These are phyloP conservation scores for Rhizoclosmatium sp. DNA, from an alignment of 192 early-diverging fungal species.

Conservation along the genomic window DNA sequence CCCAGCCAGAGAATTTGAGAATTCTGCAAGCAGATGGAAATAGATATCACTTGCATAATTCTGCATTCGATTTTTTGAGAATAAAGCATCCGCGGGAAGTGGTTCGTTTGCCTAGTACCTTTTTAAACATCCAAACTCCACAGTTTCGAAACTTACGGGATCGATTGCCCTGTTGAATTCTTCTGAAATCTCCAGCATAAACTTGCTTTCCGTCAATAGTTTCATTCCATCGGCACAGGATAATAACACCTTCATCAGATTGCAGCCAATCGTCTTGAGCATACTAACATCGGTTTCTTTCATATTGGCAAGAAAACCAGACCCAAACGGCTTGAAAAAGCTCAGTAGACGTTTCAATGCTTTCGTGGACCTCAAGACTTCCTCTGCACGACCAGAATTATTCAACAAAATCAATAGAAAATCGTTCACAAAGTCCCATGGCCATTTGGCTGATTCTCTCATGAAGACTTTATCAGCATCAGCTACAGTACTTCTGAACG, in stretches of 20 bases:
- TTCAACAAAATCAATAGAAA: slow-evolving; percentile 80
- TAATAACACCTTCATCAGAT: slow-evolving; percentile 72
- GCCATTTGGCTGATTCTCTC: slow-evolving; percentile 82
- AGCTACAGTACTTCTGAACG: slow-evolving; percentile 70
- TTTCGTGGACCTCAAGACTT: slow-evolving; percentile 73
- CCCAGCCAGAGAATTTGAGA: slow-evolving; percentile 72
- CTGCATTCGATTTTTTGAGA: slow-evolving; percentile 79
- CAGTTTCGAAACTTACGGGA: slow-evolving; percentile 57
- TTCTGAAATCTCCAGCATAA: slow-evolving; percentile 75
- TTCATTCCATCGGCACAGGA: slow-evolving; percentile 69
- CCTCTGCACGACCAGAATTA: slow-evolving; percentile 77
- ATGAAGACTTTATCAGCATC: slow-evolving; percentile 74
- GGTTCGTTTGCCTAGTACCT: slow-evolving; percentile 20
- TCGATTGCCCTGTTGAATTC: slow-evolving; percentile 68
- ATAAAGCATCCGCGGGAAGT: slow-evolving; percentile 51
- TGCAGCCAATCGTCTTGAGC: slow-evolving; percentile 63
- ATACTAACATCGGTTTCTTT: slow-evolving; percentile 39
- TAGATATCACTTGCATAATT: slow-evolving; percentile 77
- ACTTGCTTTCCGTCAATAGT: slow-evolving; percentile 73
- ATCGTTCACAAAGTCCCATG: slow-evolving; percentile 78
- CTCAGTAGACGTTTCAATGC: slow-evolving; percentile 75
- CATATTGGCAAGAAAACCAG: slow-evolving; percentile 57
- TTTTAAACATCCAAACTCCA: neutral
- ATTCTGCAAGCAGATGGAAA: slow-evolving; percentile 75
- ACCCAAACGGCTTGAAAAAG: slow-evolving; percentile 72